phyloP scores from a whole-genome alignment of 163 green algal species.

The Prototheca wickerhamii region DNA sequence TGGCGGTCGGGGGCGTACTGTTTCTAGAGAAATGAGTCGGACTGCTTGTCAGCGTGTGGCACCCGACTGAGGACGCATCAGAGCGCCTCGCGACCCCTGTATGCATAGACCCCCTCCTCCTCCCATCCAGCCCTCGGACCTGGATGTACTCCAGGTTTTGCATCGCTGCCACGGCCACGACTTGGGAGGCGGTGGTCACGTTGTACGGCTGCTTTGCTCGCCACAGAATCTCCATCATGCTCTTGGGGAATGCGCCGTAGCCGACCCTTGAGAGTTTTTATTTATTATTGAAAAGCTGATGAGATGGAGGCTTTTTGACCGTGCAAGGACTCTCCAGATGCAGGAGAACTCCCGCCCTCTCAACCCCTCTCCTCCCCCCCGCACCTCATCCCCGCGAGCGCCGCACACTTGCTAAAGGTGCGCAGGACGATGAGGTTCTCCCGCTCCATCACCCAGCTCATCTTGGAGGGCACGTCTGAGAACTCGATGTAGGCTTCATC shows the following conservation, averaged over 20 bases:
- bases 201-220: conserved; percentile 99
- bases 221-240: conserved; percentile 87
- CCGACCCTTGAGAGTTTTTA: conserved; percentile 51
- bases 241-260: conserved; percentile 85
- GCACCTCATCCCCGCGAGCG: conserved; percentile 47
- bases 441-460: conserved; percentile 68
- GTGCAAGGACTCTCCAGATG: too few relatives aligned
- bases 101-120: too few relatives aligned
- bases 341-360: too few relatives aligned
- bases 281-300: too few relatives aligned
- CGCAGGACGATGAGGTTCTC: conserved; percentile 93
- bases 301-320: too few relatives aligned
- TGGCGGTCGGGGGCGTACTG: too few relatives aligned
- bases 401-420: conserved; percentile 96
- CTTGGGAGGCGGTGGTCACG: conserved; percentile 89
- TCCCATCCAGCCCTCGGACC: too few relatives aligned
- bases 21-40: too few relatives aligned
- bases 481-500: conserved; percentile 99
- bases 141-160: conserved; percentile 78
- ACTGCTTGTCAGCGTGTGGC: too few relatives aligned
- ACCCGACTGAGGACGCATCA: too few relatives aligned
- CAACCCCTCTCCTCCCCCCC: too few relatives aligned
- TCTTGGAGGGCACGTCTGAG: conserved; percentile 47
- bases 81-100: too few relatives aligned
- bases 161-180: conserved; percentile 65